Conservation (phyloP, 306 rosid species). For the Prunus mume region DNA sequence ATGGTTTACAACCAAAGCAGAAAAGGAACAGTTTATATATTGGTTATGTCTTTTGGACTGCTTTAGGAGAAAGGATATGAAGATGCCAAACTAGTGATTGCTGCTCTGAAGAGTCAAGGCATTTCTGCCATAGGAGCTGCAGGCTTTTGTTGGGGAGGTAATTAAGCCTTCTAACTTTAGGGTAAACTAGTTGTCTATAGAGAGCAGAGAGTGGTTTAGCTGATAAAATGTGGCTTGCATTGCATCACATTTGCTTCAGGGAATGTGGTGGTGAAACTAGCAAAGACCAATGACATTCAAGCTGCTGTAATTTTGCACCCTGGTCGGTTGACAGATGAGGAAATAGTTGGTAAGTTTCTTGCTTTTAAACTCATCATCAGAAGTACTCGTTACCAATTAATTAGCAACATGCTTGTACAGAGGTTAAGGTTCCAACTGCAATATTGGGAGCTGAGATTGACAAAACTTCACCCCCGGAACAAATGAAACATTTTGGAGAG, state of each 20-base stretch:
- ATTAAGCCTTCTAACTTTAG: background rate
- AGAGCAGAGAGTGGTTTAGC: background rate
- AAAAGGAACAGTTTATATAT: background rate
- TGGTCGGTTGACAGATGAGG: conserved; percentile 9
- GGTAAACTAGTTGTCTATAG: background rate
- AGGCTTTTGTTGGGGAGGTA: conserved; percentile 75
- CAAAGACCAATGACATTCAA: conserved; percentile 34
- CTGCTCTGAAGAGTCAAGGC: conserved; percentile 49
- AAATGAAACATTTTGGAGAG: conserved; percentile 36
- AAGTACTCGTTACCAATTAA: background rate
- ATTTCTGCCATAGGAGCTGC: conserved; percentile 48
- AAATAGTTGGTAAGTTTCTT: conserved; percentile 1
- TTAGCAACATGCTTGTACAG: conserved; percentile 21
- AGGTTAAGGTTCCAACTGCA: conserved; percentile 43
- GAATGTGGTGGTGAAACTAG: conserved; percentile 36
- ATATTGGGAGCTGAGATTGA: conserved; percentile 54
- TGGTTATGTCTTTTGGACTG: background rate
- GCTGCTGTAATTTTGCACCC: conserved; percentile 56
- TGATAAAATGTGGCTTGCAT: background rate
- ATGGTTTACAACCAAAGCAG: background rate
- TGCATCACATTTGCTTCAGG: conserved; percentile 30
- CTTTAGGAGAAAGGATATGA: conserved; percentile 42
- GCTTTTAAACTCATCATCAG: background rate
- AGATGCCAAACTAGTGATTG: conserved; percentile 43
- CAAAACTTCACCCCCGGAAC: conserved; percentile 31